These are phyloP conservation scores for Penicillium angulare DNA, from an alignment of 495 filamentous ascomycete genomes.

Conservation along the genomic window DNA sequence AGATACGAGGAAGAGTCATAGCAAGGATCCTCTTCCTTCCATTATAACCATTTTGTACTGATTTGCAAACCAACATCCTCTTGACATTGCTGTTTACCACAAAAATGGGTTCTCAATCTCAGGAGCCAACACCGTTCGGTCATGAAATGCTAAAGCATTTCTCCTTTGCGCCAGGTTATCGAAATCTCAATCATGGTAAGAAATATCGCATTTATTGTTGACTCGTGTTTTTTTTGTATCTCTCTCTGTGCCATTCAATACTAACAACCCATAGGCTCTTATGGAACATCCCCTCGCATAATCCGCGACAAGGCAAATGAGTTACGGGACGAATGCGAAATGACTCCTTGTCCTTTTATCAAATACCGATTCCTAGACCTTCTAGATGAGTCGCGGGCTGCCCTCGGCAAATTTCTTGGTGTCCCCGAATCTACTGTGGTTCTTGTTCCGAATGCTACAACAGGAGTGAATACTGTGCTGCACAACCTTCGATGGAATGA, in stretches of 20 bases:
- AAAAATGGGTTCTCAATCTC: too few species aligned
- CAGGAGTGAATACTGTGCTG: conserved; percentile 72
- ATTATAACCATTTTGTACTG: neutral
- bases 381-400: conserved; percentile 60
- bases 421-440: conserved; percentile 60
- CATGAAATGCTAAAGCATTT: conserved; percentile 60
- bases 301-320: conserved; percentile 53
- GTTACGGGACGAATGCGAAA: conserved; percentile 59
- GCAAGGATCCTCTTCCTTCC: neutral
- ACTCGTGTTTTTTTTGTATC: neutral
- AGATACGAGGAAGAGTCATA: neutral
- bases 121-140: conserved; percentile 38
- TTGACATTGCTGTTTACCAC: too few species aligned
- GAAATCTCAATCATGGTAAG: conserved; percentile 75
- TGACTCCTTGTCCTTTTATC: conserved; percentile 66
- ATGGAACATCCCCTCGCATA: conserved; percentile 62
- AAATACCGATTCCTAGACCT: conserved; percentile 57
- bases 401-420: conserved; percentile 61
- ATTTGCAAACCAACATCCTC: too few species aligned
- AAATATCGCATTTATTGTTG: neutral
- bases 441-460: conserved; percentile 72
- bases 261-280: conserved; percentile 54
- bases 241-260: too few species aligned
- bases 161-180: conserved; percentile 57
- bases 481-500: conserved; percentile 58